phyloP scores from a whole-genome alignment of 768 basidiomycete species.

The Boletus sensibilis region DNA sequence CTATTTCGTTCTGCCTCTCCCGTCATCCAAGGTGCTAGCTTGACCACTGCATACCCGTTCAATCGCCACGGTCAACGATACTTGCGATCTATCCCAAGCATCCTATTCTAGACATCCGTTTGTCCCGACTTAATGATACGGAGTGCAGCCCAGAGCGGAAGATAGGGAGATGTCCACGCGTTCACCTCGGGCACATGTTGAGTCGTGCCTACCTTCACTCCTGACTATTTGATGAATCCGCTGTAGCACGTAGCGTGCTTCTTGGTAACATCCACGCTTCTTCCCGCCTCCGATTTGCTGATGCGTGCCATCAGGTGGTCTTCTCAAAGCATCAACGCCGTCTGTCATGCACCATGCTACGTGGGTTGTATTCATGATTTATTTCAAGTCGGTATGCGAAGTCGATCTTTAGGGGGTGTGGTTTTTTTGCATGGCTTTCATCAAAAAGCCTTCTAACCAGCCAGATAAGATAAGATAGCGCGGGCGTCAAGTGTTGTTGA shows the following conservation, averaged over 20 bases:
- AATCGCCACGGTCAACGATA: not conserved
- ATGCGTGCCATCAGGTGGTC: not conserved
- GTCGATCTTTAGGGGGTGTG: not conserved
- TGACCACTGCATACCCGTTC: not conserved
- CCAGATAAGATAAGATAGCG: constrained; percentile 28
- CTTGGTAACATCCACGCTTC: not conserved
- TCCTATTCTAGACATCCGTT: not conserved
- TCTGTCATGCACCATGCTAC: not conserved
- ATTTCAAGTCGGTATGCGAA: not conserved
- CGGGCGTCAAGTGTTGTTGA: not conserved
- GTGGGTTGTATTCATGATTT: not conserved
- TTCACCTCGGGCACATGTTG: not conserved
- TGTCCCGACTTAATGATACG: not conserved
- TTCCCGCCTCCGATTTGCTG: not conserved
- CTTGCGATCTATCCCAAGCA: not conserved
- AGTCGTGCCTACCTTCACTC: not conserved
- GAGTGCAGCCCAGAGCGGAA: not conserved
- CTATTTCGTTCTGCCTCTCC: not conserved
- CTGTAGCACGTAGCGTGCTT: not conserved
- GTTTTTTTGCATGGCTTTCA: not conserved
- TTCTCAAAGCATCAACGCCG: not conserved
- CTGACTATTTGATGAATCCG: not conserved
- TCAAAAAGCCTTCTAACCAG: not conserved
- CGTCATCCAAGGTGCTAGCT: not conserved
- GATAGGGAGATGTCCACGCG: not conserved